phyloP scores from a whole-genome alignment of 1,284 basidiomycete genomes.

The Abortiporus biennis region DNA sequence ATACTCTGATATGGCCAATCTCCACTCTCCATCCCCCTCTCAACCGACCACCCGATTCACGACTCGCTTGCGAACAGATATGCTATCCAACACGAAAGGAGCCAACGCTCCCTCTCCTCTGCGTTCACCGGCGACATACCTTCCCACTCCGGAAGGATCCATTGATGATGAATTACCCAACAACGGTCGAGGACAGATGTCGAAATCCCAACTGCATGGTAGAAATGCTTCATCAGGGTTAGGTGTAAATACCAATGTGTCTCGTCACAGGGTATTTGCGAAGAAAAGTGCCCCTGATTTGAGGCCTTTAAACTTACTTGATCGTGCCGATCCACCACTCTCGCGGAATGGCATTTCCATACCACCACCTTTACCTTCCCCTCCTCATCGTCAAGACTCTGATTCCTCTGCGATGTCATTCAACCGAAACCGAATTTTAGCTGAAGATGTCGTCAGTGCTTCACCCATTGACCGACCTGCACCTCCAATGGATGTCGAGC shows the following conservation, averaged over 20 bases:
- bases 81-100: conserved; percentile 33
- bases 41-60: conserved; percentile 21
- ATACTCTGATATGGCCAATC: conserved; percentile 33
- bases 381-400: conserved; percentile 37
- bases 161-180: conserved; percentile 26
- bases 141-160: conserved; percentile 55
- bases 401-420: conserved; percentile 26
- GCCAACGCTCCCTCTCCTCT: conserved; percentile 35
- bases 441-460: conserved; percentile 30
- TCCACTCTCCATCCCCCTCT: conserved; percentile 7
- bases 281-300: conserved; percentile 91
- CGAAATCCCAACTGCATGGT: conserved; percentile 28
- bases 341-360: conserved; percentile 16
- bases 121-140: conserved; percentile 48
- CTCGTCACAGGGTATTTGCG: conserved; percentile 35
- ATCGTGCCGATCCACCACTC: conserved; percentile 8
- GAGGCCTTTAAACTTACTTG: conserved; percentile 32
- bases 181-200: conserved; percentile 19
- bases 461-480: conserved; percentile 37
- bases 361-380: conserved; percentile 37
- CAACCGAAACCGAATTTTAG: conserved; percentile 22
- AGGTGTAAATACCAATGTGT: conserved; percentile 29
- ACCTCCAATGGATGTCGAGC: conserved; percentile 69
- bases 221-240: conserved; percentile 57
- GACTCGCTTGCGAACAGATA: conserved; percentile 45